These are phyloP conservation scores for Linum tenue DNA, from an alignment of 345 rosid genomes.

Conservation along the genomic window DNA sequence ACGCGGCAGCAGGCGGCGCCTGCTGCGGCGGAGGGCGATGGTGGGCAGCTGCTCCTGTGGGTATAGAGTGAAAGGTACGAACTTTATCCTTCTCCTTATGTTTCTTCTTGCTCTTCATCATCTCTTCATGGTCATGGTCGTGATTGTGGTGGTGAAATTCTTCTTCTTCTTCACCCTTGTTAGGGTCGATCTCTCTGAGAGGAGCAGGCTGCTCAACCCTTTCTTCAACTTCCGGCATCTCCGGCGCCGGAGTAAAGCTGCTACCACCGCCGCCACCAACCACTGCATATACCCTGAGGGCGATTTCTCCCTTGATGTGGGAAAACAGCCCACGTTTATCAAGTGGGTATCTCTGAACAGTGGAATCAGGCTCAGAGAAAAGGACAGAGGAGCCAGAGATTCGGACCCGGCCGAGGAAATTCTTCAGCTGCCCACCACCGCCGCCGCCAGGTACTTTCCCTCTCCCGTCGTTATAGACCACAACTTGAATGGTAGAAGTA, in stretches of 20 bases:
- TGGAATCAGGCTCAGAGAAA: slow-evolving; percentile 22
- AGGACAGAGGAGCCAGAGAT: slow-evolving; percentile 36
- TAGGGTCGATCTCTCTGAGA: background rate
- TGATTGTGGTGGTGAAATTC: background rate
- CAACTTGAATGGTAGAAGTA: slow-evolving; percentile 43
- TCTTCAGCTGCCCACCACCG: slow-evolving; percentile 27
- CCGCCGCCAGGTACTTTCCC: slow-evolving; percentile 9
- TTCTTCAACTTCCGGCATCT: background rate
- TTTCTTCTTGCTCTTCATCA: background rate
- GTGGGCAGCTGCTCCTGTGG: background rate
- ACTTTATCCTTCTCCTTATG: background rate
- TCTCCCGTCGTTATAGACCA: slow-evolving; percentile 52
- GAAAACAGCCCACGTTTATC: slow-evolving; percentile 65
- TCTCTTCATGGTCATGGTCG: slow-evolving; percentile 3
- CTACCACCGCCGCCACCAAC: slow-evolving; percentile 11
- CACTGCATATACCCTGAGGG: slow-evolving; percentile 43
- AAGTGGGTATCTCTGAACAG: slow-evolving; percentile 41
- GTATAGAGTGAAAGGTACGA: slow-evolving; percentile 1
- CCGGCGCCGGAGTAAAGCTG: slow-evolving; percentile 6
- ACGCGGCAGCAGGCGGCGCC: background rate
- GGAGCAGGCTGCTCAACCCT: too few relatives aligned
- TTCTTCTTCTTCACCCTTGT: background rate
- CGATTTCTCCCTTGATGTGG: slow-evolving; percentile 59
- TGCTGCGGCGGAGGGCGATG: background rate
- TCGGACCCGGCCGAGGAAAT: slow-evolving; percentile 60